A percentile compares a stretch with the other conserved stretches of the same genome.
Evolutionary conservation across 352 stramenopile species (phyloP).

Genomic region (Phytophthora colocasiae): DNA sequence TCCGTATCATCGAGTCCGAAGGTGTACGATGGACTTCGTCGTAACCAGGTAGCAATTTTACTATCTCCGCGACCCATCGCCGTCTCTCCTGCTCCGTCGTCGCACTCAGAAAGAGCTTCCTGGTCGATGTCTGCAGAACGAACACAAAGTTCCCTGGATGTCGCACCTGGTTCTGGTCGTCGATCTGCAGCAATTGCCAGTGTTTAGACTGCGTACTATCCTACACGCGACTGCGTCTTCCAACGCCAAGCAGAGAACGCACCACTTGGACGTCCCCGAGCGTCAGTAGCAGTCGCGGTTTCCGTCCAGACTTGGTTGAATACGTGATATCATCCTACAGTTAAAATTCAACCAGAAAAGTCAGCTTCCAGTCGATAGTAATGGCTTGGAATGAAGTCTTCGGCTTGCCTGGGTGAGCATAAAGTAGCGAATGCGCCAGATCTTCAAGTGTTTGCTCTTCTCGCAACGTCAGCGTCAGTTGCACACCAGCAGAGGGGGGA

Average conservation of each 20-base stretch:
- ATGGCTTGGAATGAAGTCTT: neutral
- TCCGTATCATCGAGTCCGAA: constrained; percentile 28
- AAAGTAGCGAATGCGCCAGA: constrained; percentile 91
- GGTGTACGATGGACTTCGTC: constrained; percentile 20
- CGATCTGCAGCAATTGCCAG: constrained; percentile 50
- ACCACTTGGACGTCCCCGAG: constrained; percentile 75
- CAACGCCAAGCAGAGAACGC: constrained; percentile 11
- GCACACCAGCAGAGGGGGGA: too few species aligned
- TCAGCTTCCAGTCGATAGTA: constrained; percentile 1
- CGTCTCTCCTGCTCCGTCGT: constrained; percentile 77
- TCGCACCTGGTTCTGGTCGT: constrained; percentile 82
- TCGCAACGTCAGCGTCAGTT: constrained; percentile 11
- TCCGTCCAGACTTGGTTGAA: constrained; percentile 86
- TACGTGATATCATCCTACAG: constrained; percentile 77
- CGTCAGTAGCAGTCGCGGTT: constrained; percentile 51
- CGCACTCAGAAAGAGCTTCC: constrained; percentile 72
- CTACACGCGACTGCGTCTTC: neutral
- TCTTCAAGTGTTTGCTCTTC: constrained; percentile 86
- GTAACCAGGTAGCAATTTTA: constrained; percentile 43
- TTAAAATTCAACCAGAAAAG: neutral
- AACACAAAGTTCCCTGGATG: constrained; percentile 83
- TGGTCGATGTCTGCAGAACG: constrained; percentile 61
- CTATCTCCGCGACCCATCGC: constrained; percentile 70
- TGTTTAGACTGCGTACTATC: neutral
- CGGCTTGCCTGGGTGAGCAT: constrained; percentile 69